Evolutionary conservation across 2,329 filamentous ascomycete genomes (phyloP), one percentile per base, ranked within the genome.

Genomic region (Fusarium tuaranense): DNA sequence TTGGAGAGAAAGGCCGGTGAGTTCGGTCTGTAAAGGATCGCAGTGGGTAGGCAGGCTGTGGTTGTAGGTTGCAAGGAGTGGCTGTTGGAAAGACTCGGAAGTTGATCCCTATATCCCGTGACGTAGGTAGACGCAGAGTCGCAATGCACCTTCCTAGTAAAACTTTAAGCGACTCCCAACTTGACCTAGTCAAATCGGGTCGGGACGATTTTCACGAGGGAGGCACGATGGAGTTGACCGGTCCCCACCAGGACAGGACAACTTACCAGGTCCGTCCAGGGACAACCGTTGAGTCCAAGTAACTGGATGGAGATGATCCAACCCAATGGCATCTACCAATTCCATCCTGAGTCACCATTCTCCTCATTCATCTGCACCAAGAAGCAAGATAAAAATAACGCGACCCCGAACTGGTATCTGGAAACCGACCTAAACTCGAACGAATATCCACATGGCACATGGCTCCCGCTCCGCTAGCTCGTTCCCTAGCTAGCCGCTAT

Each of bases 401-500:
- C 18, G 22, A 18, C 32, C 34, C 27, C 22, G 25, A 65, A 36
- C 34, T 36, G n/a, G 48, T 14, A 32, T 38, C 36, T 38, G 27
- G 46, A 63, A 55, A 27, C 36, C 39, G 55, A 22, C 48, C 36
- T 39, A 55, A 30, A 55, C 36, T 59, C 57, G 22, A 20, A 30
- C 57, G 22, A 20, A 30, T 55, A 64, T 44, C 62, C 62, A 64
- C 46, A 44, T 64, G n/a, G 36, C 62, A 64, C 62, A 65, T 65
- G 51, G 62, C 39, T 44, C 62, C 48, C 36, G 48, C 62, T 58
- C 32, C 61, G 44, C 62, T 58, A 65, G 59, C 30, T 25, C 25
- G 20, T 27, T 41, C 41, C 7, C 22, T 46, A 46, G 41, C 41
- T 55, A 55, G 51, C 53, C 63, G 53, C 63, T 65, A 46, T 63